Evolutionary conservation across 257 asterid genomes (phyloP).

Genomic region (Solanum tarapatanum): DNA sequence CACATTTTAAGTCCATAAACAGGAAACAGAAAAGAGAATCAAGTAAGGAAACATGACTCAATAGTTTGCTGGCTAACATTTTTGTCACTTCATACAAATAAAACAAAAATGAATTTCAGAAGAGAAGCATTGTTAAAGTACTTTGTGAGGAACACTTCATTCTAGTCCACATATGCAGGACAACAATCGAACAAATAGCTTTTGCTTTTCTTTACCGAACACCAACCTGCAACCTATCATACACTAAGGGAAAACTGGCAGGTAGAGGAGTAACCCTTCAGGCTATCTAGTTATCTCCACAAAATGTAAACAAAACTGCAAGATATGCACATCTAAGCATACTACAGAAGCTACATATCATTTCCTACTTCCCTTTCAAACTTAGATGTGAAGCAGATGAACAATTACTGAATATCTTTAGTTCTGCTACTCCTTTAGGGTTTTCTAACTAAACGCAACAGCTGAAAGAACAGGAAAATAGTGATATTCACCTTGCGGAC

Average conservation of each 20-base stretch:
- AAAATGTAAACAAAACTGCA: background rate
- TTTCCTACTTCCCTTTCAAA: background rate
- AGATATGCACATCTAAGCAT: background rate
- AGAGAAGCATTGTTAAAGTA: background rate
- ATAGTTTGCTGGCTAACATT: background rate
- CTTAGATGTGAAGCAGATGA: background rate
- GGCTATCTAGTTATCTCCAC: background rate
- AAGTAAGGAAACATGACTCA: background rate
- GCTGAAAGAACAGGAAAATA: background rate
- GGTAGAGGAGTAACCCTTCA: background rate
- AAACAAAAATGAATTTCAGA: background rate
- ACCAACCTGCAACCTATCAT: background rate
- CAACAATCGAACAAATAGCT: background rate
- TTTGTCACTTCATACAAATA: background rate
- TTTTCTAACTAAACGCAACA: background rate
- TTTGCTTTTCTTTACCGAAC: background rate
- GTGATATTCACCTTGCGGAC: constrained; percentile 70
- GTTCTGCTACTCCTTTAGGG: background rate
- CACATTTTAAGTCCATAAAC: background rate
- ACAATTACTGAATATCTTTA: background rate
- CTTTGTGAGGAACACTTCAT: background rate
- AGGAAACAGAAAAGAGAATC: background rate
- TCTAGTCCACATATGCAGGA: background rate
- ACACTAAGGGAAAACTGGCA: background rate
- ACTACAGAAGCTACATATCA: background rate